Conservation (phyloP, 148 eudicot species). For the Vaccinium darrowii region DNA sequence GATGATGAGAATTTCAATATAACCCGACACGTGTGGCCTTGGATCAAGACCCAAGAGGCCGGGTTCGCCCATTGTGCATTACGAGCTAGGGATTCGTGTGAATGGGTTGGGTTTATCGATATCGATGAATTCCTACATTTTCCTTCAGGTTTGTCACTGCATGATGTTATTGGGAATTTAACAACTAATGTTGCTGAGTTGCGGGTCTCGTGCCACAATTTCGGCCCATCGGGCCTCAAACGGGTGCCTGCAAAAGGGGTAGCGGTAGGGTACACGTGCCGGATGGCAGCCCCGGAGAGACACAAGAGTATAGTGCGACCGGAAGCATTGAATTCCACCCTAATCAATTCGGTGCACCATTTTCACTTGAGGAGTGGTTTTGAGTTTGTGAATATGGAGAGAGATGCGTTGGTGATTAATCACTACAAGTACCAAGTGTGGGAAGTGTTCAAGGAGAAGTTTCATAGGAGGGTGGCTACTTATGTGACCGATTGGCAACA, state of each 20-base stretch:
- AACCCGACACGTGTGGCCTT: slow-evolving; percentile 52
- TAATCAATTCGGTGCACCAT: slow-evolving; percentile 56
- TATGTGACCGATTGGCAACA: slow-evolving; percentile 51
- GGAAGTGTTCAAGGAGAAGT: slow-evolving; percentile 50
- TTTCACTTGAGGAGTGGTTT: slow-evolving; percentile 40
- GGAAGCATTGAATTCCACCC: slow-evolving; percentile 39
- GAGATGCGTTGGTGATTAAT: slow-evolving; percentile 39
- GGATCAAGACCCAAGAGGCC: slow-evolving; percentile 69
- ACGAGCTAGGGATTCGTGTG: slow-evolving; percentile 46
- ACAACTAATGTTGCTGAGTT: slow-evolving; percentile 34
- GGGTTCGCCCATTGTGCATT: slow-evolving; percentile 60
- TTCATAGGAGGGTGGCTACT: slow-evolving; percentile 45
- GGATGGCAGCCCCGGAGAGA: slow-evolving; percentile 40
- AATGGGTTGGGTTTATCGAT: slow-evolving; percentile 59
- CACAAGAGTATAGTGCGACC: slow-evolving; percentile 61
- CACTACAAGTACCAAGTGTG: slow-evolving; percentile 59
- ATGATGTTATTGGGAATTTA: slow-evolving; percentile 20
- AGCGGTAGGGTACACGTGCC: slow-evolving; percentile 49
- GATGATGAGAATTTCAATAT: slow-evolving; percentile 27
- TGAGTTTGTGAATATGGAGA: slow-evolving; percentile 18
- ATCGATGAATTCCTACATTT: slow-evolving; percentile 58
- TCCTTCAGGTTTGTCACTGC: slow-evolving; percentile 24
- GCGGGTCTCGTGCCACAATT: slow-evolving; percentile 38
- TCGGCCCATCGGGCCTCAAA: slow-evolving; percentile 56
- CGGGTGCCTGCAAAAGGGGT: slow-evolving; percentile 38